Base-by-base conservation (phyloP, 331 rosid genomes). In the Arachis monticola region DNA sequence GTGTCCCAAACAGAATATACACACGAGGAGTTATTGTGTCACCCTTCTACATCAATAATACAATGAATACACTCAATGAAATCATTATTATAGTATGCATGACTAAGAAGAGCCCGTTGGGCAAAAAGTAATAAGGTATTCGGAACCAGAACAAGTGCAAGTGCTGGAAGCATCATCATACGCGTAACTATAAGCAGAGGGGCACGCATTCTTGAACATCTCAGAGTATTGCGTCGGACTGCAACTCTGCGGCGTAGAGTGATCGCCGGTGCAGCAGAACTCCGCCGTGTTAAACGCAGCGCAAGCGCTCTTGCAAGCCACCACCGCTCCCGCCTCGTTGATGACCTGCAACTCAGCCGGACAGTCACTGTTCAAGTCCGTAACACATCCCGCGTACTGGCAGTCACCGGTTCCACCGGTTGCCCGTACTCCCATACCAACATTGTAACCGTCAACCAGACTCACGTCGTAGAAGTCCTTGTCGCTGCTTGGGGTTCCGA, bases 401-500 rank as follows among this genome's bases (percentile, higher is more conserved):
- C 99, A 94, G 66, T 90, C 96, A 11, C 99, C 99, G 58, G 71
- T 81, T 35, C 97, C 97, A 0, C 92, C 90, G 67, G 68, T 82
- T 0, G 99, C 91, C 79, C 63, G 46, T 30, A 94, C 86, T 0
- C 99, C 91, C 82, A 94, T 79, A 0, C 90, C 96, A 10, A 90
- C 96, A 8, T 94, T 94, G 91, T 92, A 94, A 52, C 99, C 99
- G 85, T 94, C 99, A 10, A 94, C 99, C 0, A 92, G 87, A 61
- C 99, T 94, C 61, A 94, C 95, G 83, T 92, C 99, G 64, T 94
- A 94, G 83, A 94, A 94, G 72, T 92, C 99, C 85, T 77, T 87
- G 9, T 71, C 83, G 2, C 70, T 83, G 0, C 59, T 2, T 2
- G 67, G 13, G 0, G 81, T 50, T 8, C 87, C 97, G 2, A 85